phyloP scores from a whole-genome alignment of 116 monocot species.

The Zostera marina region DNA sequence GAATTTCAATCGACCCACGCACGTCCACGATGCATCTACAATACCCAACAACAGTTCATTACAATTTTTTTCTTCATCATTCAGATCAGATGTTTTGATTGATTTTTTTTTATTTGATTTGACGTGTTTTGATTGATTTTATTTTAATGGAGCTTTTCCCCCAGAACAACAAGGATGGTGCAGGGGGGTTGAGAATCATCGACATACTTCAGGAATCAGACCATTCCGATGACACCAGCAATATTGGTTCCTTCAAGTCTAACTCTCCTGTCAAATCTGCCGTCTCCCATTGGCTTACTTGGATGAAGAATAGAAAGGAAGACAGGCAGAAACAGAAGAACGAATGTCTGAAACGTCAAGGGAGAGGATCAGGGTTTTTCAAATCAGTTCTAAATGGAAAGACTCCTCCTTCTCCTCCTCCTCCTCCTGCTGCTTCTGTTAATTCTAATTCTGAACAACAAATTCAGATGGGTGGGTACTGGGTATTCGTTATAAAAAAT shows the following conservation, averaged over 20 bases:
- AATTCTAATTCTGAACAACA: background rate
- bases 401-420: no score
- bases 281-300: background rate
- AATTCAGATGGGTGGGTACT: background rate
- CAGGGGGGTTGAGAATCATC: constrained; percentile 3
- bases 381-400: background rate
- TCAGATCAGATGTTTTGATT: no score
- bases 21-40: no score
- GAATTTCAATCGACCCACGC: no score
- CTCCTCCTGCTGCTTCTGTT: background rate
- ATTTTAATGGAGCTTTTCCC: no score
- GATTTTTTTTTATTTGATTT: no score
- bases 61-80: no score
- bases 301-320: constrained; percentile 3
- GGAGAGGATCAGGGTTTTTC: background rate
- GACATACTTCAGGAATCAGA: constrained; percentile 6
- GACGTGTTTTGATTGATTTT: no score
- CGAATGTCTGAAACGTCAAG: background rate
- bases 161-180: no score
- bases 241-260: no score
- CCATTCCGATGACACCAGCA: background rate
- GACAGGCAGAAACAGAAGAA: background rate
- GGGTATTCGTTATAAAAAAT: background rate
- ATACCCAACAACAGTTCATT: no score
- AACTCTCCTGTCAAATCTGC: constrained; percentile 1